Conservation (phyloP, 2,329 filamentous ascomycete species). For the Nemania abortiva region DNA sequence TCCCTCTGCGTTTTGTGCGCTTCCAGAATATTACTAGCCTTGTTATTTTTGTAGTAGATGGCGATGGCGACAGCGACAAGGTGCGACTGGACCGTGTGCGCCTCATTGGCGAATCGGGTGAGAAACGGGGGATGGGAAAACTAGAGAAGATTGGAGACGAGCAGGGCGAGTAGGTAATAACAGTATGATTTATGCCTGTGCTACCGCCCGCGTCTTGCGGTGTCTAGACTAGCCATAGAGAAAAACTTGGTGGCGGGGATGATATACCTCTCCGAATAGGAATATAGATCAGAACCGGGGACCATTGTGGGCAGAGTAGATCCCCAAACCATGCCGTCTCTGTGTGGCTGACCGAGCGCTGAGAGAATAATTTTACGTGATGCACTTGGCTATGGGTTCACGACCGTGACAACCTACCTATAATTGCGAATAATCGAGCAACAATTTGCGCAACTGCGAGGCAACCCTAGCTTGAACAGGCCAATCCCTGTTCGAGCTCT, state of each 20-base stretch:
- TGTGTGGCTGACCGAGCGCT: conserved; percentile 19
- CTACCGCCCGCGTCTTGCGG: conserved; percentile 34
- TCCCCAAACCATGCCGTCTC: conserved; percentile 4
- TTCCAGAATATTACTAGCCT: conserved; percentile 94
- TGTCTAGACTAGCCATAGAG: conserved; percentile 17
- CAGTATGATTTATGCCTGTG: conserved; percentile 25
- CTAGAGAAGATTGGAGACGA: conserved; percentile 93
- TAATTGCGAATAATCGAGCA: not conserved
- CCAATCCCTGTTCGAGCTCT: not conserved
- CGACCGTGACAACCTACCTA: not conserved
- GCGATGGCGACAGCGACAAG: conserved; percentile 85
- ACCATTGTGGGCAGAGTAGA: not conserved
- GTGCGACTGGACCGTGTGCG: conserved; percentile 83
- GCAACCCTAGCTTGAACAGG: not conserved
- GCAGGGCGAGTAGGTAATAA: conserved; percentile 64
- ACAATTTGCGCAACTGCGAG: not conserved
- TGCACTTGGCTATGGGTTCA: not conserved
- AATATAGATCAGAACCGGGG: conserved; percentile 24
- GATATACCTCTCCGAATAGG: conserved; percentile 20
- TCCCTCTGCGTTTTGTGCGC: conserved; percentile 89
- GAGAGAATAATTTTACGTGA: conserved; percentile 11
- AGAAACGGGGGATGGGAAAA: conserved; percentile 94
- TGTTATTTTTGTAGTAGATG: conserved; percentile 89
- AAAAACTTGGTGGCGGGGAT: conserved; percentile 20
- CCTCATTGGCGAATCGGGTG: conserved; percentile 88